A percentile compares a stretch with the other conserved stretches of the same genome.
Conservation (phyloP, 371 early-diverging fungal species). For the Mitosporidium daphniae region DNA sequence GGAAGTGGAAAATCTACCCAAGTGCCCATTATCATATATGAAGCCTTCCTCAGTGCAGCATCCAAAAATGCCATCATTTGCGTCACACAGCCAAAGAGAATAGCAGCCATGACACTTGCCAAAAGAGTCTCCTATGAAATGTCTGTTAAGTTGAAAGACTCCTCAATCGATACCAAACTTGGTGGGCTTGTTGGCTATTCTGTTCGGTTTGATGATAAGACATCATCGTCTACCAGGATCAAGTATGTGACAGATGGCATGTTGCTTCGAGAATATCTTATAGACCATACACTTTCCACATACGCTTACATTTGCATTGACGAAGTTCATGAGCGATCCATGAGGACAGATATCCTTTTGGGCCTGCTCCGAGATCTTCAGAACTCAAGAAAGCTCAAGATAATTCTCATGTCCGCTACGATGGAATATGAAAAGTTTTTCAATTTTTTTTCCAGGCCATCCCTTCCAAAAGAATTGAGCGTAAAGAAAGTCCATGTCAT, state of each 20-base stretch:
- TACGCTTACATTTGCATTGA: constrained; percentile 76
- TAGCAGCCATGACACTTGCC: constrained; percentile 65
- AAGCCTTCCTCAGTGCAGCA: too few species aligned
- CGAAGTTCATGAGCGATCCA: constrained; percentile 92
- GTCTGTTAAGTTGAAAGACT: constrained; percentile 16
- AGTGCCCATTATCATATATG: constrained; percentile 87
- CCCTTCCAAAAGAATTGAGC: constrained; percentile 9
- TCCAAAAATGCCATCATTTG: too few species aligned
- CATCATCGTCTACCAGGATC: constrained; percentile 31
- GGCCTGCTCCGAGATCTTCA: constrained; percentile 47
- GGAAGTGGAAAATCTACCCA: constrained; percentile 87
- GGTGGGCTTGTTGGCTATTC: constrained; percentile 33
- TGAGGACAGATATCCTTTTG: constrained; percentile 80
- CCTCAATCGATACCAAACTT: not conserved
- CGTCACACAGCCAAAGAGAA: constrained; percentile 70
- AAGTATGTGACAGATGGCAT: constrained; percentile 97
- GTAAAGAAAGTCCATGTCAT: constrained; percentile 38
- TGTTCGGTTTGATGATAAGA: constrained; percentile 78
- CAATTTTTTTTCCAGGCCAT: constrained; percentile 21
- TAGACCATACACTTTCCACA: constrained; percentile 33
- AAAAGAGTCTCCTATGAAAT: constrained; percentile 41
- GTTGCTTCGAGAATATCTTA: constrained; percentile 77
- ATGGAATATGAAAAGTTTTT: constrained; percentile 54
- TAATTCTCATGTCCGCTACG: constrained; percentile 87
- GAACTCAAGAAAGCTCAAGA: constrained; percentile 44